Evolutionary conservation across 495 filamentous ascomycete genomes (phyloP), one percentile per base, ranked within the genome.

Genomic region (Neurospora discreta): DNA sequence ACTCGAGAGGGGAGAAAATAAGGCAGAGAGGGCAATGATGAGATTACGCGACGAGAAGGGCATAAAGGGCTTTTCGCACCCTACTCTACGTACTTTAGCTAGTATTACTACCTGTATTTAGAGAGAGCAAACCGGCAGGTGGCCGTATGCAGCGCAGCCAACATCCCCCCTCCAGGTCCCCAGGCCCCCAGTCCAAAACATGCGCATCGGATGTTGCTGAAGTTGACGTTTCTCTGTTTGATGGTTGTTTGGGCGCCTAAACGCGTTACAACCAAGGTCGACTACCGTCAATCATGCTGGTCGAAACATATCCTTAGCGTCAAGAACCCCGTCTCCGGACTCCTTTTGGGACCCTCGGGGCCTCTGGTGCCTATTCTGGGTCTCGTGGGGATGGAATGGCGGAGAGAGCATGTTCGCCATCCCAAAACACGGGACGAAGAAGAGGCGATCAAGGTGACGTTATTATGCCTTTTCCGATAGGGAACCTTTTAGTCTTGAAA

Each of bases 171-270:
- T n/a, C n/a, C n/a, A n/a, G n/a, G n/a, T n/a, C n/a, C n/a, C 26
- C 26, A 15, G 33, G 52, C 52, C 26, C 52, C 52, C 52, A 33
- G 26, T 65, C 52, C 23, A 65, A 65, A 65, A 65, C 26, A 65
- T 26, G 26, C 15, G 52, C 52, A 30, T n/a, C n/a, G n/a, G n/a
- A n/a, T 65, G 26, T 26, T 65, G 52, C 26, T 65, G 23, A 33
- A 65, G 52, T 60, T 60, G 52, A 33, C 26, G 52, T 33, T 81
- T 73, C 74, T 76, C 74, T 77, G 83, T 83, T 82, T 83, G 81
- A 84, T 82, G 77, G 81, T 80, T 84, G 82, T 83, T 81, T 84
- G 81, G 80, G 78, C 78, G 75, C 72, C 67, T 30, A 78, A 76
- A 75, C 43, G 52, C 71, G 69, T 73, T 70, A 72, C n/a, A n/a